A percentile compares a stretch with the other conserved stretches of the same genome.
Conservation (phyloP, 2,329 filamentous ascomycete species). For the Neofusicoccum cordaticola region DNA sequence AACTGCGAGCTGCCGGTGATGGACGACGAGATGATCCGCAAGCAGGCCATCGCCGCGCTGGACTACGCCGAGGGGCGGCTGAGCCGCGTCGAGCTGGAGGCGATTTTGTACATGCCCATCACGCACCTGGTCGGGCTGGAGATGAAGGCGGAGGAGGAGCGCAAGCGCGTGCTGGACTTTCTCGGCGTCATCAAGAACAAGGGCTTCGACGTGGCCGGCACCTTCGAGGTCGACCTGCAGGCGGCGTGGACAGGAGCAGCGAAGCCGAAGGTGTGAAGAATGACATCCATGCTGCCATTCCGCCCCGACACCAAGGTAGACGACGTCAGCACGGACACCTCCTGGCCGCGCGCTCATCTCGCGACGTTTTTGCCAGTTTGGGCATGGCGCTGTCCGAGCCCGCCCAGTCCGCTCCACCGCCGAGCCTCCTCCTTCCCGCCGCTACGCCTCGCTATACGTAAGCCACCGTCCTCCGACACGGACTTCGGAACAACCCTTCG, state of each 20-base stretch:
- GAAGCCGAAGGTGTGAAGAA: neutral
- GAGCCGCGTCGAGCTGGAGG: constrained; percentile 11
- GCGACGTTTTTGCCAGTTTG: neutral
- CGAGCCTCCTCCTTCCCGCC: neutral
- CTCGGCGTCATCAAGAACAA: constrained; percentile 9
- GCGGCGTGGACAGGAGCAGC: neutral
- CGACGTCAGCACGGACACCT: too few species aligned
- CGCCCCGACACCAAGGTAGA: neutral
- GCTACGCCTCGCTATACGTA: neutral
- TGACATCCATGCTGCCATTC: neutral
- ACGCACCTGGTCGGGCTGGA: constrained; percentile 11
- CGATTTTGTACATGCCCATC: constrained; percentile 12
- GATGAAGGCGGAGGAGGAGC: constrained; percentile 12
- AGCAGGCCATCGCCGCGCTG: constrained; percentile 12
- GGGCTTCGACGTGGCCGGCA: constrained; percentile 9
- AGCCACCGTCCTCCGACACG: neutral
- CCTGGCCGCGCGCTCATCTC: neutral
- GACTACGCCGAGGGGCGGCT: constrained; percentile 8
- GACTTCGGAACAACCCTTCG: neutral
- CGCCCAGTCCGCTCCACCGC: neutral
- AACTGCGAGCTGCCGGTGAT: constrained; percentile 12
- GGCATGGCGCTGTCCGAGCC: neutral
- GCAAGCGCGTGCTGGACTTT: constrained; percentile 10
- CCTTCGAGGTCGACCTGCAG: constrained; percentile 4
- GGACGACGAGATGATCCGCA: constrained; percentile 14